phyloP scores from a whole-genome alignment of 495 filamentous ascomycete genomes.

The Penicillium subrubescens region DNA sequence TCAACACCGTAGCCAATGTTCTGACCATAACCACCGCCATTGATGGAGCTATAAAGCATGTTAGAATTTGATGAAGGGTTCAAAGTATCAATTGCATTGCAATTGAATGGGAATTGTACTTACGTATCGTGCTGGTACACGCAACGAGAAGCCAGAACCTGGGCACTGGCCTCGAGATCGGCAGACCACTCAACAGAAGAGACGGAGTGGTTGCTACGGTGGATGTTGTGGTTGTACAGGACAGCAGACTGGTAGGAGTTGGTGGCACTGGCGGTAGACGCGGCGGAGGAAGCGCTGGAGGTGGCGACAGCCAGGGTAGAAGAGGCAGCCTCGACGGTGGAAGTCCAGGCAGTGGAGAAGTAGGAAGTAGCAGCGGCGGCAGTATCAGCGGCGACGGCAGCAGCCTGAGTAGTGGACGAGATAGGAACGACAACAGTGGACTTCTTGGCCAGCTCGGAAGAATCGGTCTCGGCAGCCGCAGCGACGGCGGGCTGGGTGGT shows the following conservation, averaged over 20 bases:
- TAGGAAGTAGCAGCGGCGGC: conserved; percentile 15
- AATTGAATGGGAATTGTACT: conserved; percentile 32
- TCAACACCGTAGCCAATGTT: conserved; percentile 67
- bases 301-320: conserved; percentile 28
- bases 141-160: conserved; percentile 57
- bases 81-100: background rate
- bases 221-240: conserved; percentile 79
- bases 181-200: conserved; percentile 62
- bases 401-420: conserved; percentile 12
- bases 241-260: conserved; percentile 49
- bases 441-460: conserved; percentile 22
- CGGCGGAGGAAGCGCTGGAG: conserved; percentile 26
- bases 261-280: conserved; percentile 21
- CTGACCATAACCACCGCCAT: conserved; percentile 75
- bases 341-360: conserved; percentile 24
- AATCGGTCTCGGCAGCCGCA: conserved; percentile 6
- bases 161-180: conserved; percentile 63
- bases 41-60: conserved; percentile 39
- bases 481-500: conserved; percentile 14
- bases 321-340: conserved; percentile 23
- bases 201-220: conserved; percentile 82
- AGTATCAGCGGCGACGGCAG: conserved; percentile 20
- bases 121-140: conserved; percentile 77
- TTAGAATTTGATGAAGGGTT: background rate
- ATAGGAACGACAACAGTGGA: conserved; percentile 23